A percentile compares a stretch with the other conserved stretches of the same genome.
phyloP scores from a whole-genome alignment of 2,329 filamentous ascomycete genomes.

The Apiospora pterosperma region DNA sequence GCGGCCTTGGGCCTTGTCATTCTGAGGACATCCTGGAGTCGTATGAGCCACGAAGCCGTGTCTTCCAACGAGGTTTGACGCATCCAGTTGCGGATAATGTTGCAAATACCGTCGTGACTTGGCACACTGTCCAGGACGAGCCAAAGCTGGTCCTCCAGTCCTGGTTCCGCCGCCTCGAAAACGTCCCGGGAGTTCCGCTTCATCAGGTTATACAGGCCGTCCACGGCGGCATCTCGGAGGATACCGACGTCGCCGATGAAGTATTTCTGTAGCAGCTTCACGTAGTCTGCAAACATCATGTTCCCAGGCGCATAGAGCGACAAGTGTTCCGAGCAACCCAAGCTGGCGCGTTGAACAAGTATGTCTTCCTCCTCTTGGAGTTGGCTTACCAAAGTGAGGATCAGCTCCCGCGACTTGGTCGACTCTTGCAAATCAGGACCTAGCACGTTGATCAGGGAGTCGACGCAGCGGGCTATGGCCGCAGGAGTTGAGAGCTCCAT shows the following conservation, averaged over 20 bases:
- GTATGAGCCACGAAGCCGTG: constrained; percentile 80
- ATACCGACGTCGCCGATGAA: constrained; percentile 66
- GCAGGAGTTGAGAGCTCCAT: constrained; percentile 78
- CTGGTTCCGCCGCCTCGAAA: constrained; percentile 68
- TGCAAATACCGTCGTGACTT: constrained; percentile 74
- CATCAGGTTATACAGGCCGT: constrained; percentile 93
- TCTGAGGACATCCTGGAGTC: constrained; percentile 83
- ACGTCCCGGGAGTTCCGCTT: constrained; percentile 85
- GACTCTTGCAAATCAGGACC: constrained; percentile 94
- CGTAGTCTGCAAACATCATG: constrained; percentile 80
- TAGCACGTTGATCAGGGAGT: constrained; percentile 94
- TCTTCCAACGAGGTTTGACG: constrained; percentile 81
- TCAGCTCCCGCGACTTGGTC: constrained; percentile 85
- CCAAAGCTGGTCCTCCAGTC: constrained; percentile 91
- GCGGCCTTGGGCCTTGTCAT: constrained; percentile 73
- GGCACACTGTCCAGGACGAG: constrained; percentile 77
- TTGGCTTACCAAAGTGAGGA: constrained; percentile 79
- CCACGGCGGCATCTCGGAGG: constrained; percentile 76
- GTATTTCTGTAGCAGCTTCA: constrained; percentile 75
- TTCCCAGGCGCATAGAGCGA: constrained; percentile 88
- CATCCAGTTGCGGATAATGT: constrained; percentile 89
- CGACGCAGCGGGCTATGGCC: constrained; percentile 81
- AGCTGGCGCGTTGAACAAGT: constrained; percentile 69
- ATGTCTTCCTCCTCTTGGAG: constrained; percentile 74
- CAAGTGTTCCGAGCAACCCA: constrained; percentile 84